Evolutionary conservation across 345 rosid species (phyloP), one percentile per base, ranked within the genome.

Genomic region (Gossypium australe): DNA sequence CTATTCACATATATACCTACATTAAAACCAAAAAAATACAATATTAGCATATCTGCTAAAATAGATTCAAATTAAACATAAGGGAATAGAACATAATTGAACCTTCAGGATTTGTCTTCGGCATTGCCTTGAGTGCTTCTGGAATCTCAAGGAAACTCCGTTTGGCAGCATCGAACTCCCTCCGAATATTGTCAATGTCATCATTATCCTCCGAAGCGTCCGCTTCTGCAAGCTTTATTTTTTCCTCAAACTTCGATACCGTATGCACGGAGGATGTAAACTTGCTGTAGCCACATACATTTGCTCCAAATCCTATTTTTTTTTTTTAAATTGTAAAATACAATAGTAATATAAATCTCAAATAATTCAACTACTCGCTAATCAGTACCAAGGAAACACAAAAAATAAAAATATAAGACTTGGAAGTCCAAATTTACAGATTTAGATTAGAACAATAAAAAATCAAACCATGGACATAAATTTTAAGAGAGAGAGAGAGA

Each of bases 41-140:
- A 12, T 9, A 75, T 59, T 22, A 0, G 20, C 51, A 62, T 9
- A 38, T 11, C 27, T 45, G 11, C 29, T 38, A 34, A 48, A 16
- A 45, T 27, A 1, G 12, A 27, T 20, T 66, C 11, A 67, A 45
- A 67, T 13, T 45, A 22, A 1, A 67, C 34, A 20, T 27, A 24
- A 68, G 58, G 56, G 72, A 18, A 25, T 29, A 12, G 55, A 45
- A 60, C 38, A 72, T 24, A 20, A 29, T 51, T 17, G 43, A 78
- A 89, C 98, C 98, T 92, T 89, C 82, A 38, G 97, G 98, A 80
- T 89, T 87, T 95, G 88, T 86, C 85, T 89, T 94, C 2, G 95
- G 90, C 97, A 87, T 86, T 76, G 61, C 84, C 62, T 84, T 83
- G 0, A 92, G 76, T 0, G 90, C 84, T 48, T 81, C 88, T 1